Percentiles rank a stretch among this genome's conserved stretches.
Evolutionary conservation across 169 alveolate species (phyloP).

Genomic region (Amoebophrya sp.): DNA sequence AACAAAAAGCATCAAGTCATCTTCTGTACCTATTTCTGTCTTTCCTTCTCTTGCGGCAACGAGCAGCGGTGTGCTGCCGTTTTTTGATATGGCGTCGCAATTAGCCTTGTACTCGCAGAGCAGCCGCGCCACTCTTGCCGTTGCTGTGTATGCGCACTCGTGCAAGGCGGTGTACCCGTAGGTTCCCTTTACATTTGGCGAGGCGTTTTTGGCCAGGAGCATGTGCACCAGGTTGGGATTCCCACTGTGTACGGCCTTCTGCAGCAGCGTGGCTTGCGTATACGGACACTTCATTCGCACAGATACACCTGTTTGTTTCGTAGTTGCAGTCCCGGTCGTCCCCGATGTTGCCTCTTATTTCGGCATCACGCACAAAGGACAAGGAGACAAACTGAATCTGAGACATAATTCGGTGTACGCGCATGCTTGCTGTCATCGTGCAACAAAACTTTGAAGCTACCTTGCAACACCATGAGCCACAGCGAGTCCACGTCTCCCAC

Average conservation of each 20-base stretch:
- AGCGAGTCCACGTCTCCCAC: background rate
- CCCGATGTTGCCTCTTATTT: too few relatives aligned
- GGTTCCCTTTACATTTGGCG: background rate
- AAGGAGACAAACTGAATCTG: too few relatives aligned
- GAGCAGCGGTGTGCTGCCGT: slow-evolving; percentile 27
- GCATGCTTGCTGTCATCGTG: too few relatives aligned
- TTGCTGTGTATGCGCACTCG: background rate
- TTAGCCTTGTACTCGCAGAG: background rate
- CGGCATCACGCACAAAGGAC: too few relatives aligned
- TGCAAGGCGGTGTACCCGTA: slow-evolving; percentile 30
- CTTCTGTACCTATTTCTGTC: background rate
- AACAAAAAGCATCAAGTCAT: too few relatives aligned
- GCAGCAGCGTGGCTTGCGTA: background rate
- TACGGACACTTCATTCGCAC: background rate
- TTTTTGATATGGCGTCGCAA: slow-evolving; percentile 18
- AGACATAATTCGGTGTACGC: too few relatives aligned
- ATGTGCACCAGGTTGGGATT: background rate
- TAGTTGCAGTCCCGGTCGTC: too few relatives aligned
- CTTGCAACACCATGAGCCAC: background rate
- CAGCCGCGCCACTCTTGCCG: too few relatives aligned
- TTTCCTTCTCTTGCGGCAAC: slow-evolving; percentile 23
- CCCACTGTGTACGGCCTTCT: background rate
- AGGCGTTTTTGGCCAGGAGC: background rate
- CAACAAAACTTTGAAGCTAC: too few relatives aligned
- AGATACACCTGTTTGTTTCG: background rate